Percentiles rank a stretch among this genome's conserved stretches.
phyloP scores from a whole-genome alignment of 2,329 filamentous ascomycete species.

The Myriosclerotinia curreyana region DNA sequence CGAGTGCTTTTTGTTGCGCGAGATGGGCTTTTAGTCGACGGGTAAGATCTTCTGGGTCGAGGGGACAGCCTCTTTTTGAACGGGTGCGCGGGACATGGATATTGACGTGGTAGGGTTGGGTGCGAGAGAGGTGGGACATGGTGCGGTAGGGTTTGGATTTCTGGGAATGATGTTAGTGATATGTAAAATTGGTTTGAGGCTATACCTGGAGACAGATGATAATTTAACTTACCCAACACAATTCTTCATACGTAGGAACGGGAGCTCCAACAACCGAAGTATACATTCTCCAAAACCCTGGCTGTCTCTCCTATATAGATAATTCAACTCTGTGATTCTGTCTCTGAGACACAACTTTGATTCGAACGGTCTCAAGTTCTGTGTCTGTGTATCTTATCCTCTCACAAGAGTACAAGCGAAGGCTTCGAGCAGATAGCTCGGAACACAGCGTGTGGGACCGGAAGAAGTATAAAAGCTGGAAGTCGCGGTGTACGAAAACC shows the following conservation, averaged over 20 bases:
- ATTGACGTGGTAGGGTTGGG: conserved; percentile 3
- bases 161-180: background rate
- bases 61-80: conserved; percentile 39
- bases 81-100: conserved; percentile 28
- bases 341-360: conserved; percentile 11
- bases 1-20: conserved; percentile 47
- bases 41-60: conserved; percentile 56
- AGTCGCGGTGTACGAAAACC: conserved; percentile 10
- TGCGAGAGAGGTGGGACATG: conserved; percentile 33
- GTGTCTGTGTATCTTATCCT: conserved; percentile 4
- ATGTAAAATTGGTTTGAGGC: background rate
- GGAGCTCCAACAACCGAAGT: background rate
- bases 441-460: conserved; percentile 11
- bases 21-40: conserved; percentile 52
- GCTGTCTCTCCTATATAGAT: conserved; percentile 3
- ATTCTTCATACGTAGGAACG: conserved; percentile 3
- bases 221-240: background rate
- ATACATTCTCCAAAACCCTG: background rate
- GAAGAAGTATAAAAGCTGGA: conserved; percentile 8
- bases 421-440: conserved; percentile 8
- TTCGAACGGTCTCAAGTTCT: conserved; percentile 5
- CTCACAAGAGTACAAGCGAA: conserved; percentile 14
- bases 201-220: background rate
- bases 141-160: conserved; percentile 26
- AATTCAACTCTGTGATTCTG: conserved; percentile 16